Evolutionary conservation across 2,329 filamentous ascomycete species (phyloP), one percentile per base, ranked within the genome.

Genomic region (Coniochaeta pulveracea): DNA sequence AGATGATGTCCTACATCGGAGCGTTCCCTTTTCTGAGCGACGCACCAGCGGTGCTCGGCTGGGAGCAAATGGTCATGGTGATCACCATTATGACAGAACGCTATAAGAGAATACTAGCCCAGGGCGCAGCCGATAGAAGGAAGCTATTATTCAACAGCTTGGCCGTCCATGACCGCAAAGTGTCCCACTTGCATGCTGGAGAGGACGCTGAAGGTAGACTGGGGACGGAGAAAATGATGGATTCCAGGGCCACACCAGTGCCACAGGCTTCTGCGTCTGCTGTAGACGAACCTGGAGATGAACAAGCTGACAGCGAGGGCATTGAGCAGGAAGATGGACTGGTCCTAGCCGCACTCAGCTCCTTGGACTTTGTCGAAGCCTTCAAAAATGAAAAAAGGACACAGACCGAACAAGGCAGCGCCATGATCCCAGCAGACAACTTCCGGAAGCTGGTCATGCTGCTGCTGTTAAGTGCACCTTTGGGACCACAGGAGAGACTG

Each of bases 371-470:
- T 19, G 61, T 70, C 30, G 72, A 78, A 8, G 72, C 69, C 0
- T 72, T 76, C 42, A 68, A 66, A 41, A 62, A 71, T 4, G 64
- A 62, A 11, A 62, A 66, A 39, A 49, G 54, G 4, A 54, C 64
- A 0, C 64, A 64, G 4, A 67, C 73, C 1, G 66, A 73, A 26
- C n/a, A n/a, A n/a, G n/a, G n/a, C n/a, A 68, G 70, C n/a, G 74
- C 78, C 19, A 75, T 81, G 42, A 80, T 86, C 33, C 80, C 81
- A 1, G 71, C 75, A 1, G 80, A 85, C 48, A 85, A 85, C 47
- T 72, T 85, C 36, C 68, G 76, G 27, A 78, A 74, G 44, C 57
- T 86, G 6, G 55, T 85, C 19, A 79, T 83, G 69, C 61, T 86
- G 4, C 61, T 86, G 10, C 60, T 85, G 2, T 57, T 85, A 7